Evolutionary conservation across 108 stramenopile species (phyloP).

Genomic region (Mediolabrus comicus): DNA sequence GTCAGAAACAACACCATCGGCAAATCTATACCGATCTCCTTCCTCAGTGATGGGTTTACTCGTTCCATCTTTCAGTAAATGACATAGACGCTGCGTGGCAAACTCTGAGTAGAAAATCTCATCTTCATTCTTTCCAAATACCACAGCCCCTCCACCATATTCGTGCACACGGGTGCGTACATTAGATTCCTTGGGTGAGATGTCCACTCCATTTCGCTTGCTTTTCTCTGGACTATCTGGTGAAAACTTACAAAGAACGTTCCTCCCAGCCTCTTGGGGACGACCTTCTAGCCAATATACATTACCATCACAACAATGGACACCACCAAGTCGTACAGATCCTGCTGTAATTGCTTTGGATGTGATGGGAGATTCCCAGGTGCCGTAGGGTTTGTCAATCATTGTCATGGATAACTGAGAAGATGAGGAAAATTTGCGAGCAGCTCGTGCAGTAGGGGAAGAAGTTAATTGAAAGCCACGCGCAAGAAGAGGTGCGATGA

Average conservation of each 20-base stretch:
- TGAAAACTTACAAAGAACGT: conserved; percentile 48
- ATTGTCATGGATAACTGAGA: neutral
- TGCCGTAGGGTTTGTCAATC: conserved; percentile 57
- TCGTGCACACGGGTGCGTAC: conserved; percentile 75
- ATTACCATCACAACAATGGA: conserved; percentile 19
- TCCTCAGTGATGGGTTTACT: conserved; percentile 31
- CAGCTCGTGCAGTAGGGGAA: neutral
- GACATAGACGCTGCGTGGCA: conserved; percentile 47
- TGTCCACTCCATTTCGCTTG: conserved; percentile 42
- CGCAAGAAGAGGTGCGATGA: neutral
- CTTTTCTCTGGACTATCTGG: conserved; percentile 5
- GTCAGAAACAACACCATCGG: conserved; percentile 44
- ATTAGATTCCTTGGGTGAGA: conserved; percentile 53
- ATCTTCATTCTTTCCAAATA: conserved; percentile 25
- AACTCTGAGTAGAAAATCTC: conserved; percentile 63
- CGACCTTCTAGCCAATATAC: conserved; percentile 65
- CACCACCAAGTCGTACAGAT: conserved; percentile 44
- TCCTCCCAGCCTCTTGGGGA: conserved; percentile 66
- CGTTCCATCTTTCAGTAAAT: conserved; percentile 14
- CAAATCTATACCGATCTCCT: conserved; percentile 54
- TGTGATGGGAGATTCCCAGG: conserved; percentile 69
- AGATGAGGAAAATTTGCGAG: neutral
- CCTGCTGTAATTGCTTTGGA: conserved; percentile 61
- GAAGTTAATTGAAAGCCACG: neutral
- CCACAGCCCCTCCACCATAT: conserved; percentile 75